Evolutionary conservation across 345 rosid genomes (phyloP).

Genomic region (Alliaria petiolata): DNA sequence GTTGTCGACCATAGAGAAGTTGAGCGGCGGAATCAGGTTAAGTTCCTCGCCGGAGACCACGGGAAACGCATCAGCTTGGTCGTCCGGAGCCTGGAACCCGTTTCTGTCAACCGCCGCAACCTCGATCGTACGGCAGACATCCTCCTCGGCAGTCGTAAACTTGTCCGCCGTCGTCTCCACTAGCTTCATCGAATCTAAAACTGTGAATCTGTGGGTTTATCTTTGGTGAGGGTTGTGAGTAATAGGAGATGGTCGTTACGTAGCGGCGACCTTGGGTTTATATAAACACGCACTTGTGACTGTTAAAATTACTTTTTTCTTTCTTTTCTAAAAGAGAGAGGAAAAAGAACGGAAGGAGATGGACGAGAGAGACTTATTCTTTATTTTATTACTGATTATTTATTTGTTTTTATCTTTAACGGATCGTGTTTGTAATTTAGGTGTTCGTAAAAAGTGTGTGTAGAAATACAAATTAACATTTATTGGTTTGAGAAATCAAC

Average conservation of each 20-base stretch:
- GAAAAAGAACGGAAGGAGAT: neutral
- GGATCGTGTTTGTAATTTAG: neutral
- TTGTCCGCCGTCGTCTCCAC: conserved; percentile 13
- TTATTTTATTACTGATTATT: neutral
- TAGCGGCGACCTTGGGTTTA: conserved; percentile 30
- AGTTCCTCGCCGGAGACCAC: conserved; percentile 42
- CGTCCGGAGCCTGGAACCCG: conserved; percentile 15
- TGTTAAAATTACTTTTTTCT: neutral
- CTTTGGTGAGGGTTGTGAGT: neutral
- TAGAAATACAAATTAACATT: neutral
- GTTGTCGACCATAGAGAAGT: conserved; percentile 93
- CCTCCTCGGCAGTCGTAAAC: neutral
- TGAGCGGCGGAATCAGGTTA: conserved; percentile 68
- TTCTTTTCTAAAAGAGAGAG: neutral
- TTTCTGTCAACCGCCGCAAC: conserved; percentile 45
- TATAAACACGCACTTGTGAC: conserved; percentile 28
- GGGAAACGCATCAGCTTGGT: neutral
- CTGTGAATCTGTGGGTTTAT: neutral
- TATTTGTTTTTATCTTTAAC: neutral
- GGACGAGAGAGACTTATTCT: neutral
- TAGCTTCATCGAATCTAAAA: conserved; percentile 14
- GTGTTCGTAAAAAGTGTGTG: no score
- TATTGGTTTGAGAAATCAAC: neutral
- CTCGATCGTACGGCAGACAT: conserved; percentile 48
- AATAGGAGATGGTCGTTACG: conserved; percentile 30